phyloP scores from a whole-genome alignment of 208 protist genomes.

The Endotrypanum monterogeii region DNA sequence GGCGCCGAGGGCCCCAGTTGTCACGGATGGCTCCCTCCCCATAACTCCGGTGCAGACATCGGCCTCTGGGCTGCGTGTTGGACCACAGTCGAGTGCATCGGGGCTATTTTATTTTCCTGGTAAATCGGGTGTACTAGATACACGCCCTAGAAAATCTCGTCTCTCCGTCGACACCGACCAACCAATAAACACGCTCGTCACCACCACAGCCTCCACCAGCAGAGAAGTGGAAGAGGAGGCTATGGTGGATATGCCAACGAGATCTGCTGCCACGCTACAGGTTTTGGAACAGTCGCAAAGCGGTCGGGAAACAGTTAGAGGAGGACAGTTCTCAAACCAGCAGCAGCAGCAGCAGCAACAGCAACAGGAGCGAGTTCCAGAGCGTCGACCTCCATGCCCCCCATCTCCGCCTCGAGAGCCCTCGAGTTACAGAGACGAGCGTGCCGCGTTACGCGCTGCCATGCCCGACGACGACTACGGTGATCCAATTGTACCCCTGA shows the following conservation, averaged over 20 bases:
- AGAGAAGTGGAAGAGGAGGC: background rate
- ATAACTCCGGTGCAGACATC: background rate
- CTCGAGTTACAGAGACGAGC: background rate
- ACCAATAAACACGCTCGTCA: background rate
- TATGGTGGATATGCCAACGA: no score
- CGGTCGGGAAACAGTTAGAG: background rate
- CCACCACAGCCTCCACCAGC: no score
- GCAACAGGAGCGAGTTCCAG: background rate
- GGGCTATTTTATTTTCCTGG: background rate
- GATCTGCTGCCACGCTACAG: background rate
- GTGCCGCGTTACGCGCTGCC: background rate
- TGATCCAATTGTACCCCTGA: constrained; percentile 30
- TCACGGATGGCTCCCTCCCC: background rate
- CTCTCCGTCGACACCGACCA: constrained; percentile 15
- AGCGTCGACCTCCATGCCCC: background rate
- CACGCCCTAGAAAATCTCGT: background rate
- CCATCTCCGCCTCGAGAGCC: background rate
- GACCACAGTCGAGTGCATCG: background rate
- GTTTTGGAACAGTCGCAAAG: background rate
- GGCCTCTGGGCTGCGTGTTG: background rate
- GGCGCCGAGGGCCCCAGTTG: background rate
- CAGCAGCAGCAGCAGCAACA: background rate
- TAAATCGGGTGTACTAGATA: no score
- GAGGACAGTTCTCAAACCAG: background rate
- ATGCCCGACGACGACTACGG: constrained; percentile 1